Evolutionary conservation across 495 filamentous ascomycete species (phyloP), one percentile per base, ranked within the genome.

Genomic region (Collariella sp.): DNA sequence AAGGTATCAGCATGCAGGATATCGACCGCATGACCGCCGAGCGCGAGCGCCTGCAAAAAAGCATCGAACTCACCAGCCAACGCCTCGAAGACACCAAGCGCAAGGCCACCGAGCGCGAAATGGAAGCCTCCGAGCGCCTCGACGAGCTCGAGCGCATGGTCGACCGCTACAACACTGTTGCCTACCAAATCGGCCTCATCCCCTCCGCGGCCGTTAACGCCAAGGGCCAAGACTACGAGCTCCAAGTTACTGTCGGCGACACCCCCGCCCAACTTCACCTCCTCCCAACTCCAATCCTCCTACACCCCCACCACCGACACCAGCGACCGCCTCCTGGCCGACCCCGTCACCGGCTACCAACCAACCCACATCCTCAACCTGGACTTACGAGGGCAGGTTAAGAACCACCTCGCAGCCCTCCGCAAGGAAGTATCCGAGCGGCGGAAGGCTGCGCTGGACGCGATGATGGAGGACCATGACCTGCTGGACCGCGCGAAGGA

Each of bases 11-110:
- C 43, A 91, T 94, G 63, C 85, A 88, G 67, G 94, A 97, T 74
- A 96, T 99, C 67, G 93, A 99, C 76, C 91, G 90, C 62, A 96
- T 99, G 91, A 95, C 88, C 58, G 83, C 85, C 19, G 93, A 97
- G 67, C 83, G 91, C 31, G 93, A 97, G 64, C 84, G 94, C 12
- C 78, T 97, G 31, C 86, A 93, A 47, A 91, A 85, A 62, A 85
- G 80, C 36, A 83, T 95, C 46, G 86, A 94, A 52, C 78, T 84
- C 11, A 86, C 89, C 0, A 73, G 78, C 18, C 70, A 75, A 55
- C 77, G 88, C 52, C 76, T 95, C 1, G 88, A 91, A 54, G 93
- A 96, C 55, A 78, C 83, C 12, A 91, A 94, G 66, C 79, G 79
- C 40, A 85, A 84, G 50, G 84, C 90, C 2, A 78, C 83, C 56